Evolutionary conservation across 352 stramenopile genomes (phyloP).

Genomic region (Pythium rhizo-oryzae): DNA sequence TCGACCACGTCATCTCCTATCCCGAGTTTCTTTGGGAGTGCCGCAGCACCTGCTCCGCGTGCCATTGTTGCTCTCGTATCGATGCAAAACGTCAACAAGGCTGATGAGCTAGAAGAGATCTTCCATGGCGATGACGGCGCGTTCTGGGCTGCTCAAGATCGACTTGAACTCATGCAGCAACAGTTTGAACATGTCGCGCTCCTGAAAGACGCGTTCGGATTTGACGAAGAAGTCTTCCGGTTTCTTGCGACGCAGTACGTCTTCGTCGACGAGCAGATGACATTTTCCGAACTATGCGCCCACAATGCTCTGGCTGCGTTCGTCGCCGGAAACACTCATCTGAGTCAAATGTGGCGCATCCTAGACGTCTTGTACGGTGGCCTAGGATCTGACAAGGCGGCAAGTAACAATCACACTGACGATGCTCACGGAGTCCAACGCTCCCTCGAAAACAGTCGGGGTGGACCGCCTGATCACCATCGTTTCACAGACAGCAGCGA

Average conservation of each 20-base stretch:
- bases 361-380: conserved; percentile 71
- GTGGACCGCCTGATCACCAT: conserved; percentile 18
- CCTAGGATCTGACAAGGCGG: conserved; percentile 25
- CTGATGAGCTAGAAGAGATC: conserved; percentile 68
- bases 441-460: conserved; percentile 22
- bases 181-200: conserved; percentile 71
- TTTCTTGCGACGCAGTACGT: conserved; percentile 82
- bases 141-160: conserved; percentile 55
- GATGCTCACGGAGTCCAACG: conserved; percentile 12
- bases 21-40: conserved; percentile 30
- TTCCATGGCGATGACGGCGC: conserved; percentile 63
- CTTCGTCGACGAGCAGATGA: conserved; percentile 39
- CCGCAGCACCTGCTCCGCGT: conserved; percentile 50
- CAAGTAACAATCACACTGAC: not conserved
- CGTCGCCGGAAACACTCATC: conserved; percentile 67
- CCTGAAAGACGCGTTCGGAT: conserved; percentile 82
- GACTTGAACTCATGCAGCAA: conserved; percentile 59
- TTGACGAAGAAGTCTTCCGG: conserved; percentile 84
- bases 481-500: conserved; percentile 12
- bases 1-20: conserved; percentile 41
- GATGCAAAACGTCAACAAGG: conserved; percentile 74
- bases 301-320: conserved; percentile 84
- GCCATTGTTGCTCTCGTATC: conserved; percentile 72
- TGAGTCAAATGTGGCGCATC: conserved; percentile 89
- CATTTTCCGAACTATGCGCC: conserved; percentile 76